Evolutionary conservation across 306 rosid genomes (phyloP).

Genomic region (Dryas drummondii): DNA sequence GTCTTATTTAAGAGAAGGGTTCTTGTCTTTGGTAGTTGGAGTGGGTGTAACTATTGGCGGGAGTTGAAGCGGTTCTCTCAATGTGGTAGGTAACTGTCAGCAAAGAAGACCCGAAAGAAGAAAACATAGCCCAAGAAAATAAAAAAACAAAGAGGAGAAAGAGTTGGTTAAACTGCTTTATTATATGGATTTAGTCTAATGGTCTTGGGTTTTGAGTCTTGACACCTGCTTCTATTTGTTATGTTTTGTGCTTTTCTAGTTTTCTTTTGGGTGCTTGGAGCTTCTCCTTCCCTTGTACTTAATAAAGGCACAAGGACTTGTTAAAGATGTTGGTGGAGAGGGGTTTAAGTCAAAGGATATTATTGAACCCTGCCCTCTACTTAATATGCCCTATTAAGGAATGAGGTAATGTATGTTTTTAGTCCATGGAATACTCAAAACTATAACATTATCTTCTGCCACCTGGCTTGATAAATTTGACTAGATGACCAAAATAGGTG

Average conservation of each 20-base stretch:
- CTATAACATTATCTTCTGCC: too few relatives aligned
- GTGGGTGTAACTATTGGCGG: slow-evolving; percentile 26
- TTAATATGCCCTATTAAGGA: too few relatives aligned
- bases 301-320: background rate
- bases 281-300: background rate
- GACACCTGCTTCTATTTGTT: background rate
- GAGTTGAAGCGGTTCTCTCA: slow-evolving; percentile 34
- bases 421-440: too few relatives aligned
- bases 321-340: background rate
- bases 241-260: background rate
- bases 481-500: too few relatives aligned
- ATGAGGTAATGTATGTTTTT: too few relatives aligned
- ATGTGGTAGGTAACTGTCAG: slow-evolving; percentile 35
- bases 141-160: background rate
- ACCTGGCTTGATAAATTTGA: too few relatives aligned
- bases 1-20: slow-evolving; percentile 7
- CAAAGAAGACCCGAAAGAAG: background rate
- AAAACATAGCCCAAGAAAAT: background rate
- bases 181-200: slow-evolving; percentile 7
- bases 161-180: slow-evolving; percentile 41
- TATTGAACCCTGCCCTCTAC: too few relatives aligned
- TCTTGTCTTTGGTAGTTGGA: slow-evolving; percentile 32
- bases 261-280: background rate
- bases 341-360: background rate
- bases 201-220: background rate